Evolutionary conservation across 1,139 yeast species (phyloP).

Genomic region (Wickerhamomyces sp.): DNA sequence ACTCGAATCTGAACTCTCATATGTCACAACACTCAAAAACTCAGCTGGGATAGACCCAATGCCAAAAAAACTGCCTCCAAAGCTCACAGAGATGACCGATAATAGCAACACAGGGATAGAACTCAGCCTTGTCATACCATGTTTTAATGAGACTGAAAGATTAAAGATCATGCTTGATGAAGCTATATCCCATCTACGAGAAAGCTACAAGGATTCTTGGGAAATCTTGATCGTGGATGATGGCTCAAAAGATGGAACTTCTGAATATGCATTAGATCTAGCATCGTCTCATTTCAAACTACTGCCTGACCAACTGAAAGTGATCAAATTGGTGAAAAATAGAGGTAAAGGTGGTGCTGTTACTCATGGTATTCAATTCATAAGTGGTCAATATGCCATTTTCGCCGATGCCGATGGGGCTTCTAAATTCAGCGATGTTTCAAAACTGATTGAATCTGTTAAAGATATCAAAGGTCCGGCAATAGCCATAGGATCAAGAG

Average conservation of each 20-base stretch:
- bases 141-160: conserved; percentile 80
- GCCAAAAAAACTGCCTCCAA: conserved; percentile 15
- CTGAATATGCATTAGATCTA: conserved; percentile 62
- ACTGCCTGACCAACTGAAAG: conserved; percentile 59
- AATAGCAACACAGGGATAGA: conserved; percentile 32
- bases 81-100: conserved; percentile 4
- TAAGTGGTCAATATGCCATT: conserved; percentile 67
- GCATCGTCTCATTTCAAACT: conserved; percentile 48
- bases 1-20: conserved; percentile 35
- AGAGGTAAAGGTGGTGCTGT: conserved; percentile 99
- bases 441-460: conserved; percentile 46
- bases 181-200: conserved; percentile 53
- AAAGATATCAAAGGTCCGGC: conserved; percentile 39
- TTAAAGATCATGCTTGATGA: conserved; percentile 76
- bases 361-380: conserved; percentile 80
- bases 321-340: conserved; percentile 62
- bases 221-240: conserved; percentile 90
- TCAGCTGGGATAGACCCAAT: conserved; percentile 14
- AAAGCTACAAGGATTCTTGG: conserved; percentile 38
- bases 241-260: conserved; percentile 82
- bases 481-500: conserved; percentile 88
- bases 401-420: conserved; percentile 99
- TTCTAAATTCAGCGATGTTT: conserved; percentile 69
- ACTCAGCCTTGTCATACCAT: conserved; percentile 81
- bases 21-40: conserved; percentile 23